Evolutionary conservation across 176 grass and related monocot genomes (phyloP).

Genomic region (Hsuehochloa calcarea): DNA sequence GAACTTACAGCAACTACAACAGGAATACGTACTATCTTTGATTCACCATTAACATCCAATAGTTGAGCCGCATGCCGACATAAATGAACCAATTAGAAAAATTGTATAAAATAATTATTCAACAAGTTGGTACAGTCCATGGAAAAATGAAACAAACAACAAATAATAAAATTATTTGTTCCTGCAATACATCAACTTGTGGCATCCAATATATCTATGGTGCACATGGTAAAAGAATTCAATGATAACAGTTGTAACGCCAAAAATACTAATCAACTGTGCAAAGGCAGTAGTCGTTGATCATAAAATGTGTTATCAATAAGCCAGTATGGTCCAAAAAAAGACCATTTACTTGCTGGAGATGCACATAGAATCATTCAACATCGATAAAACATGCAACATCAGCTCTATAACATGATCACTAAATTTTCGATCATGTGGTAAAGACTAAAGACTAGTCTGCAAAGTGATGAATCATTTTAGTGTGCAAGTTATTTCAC

Average conservation of each 20-base stretch:
- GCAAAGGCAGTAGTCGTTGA: not conserved
- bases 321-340: not conserved
- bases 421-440: not conserved
- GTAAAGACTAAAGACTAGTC: not conserved
- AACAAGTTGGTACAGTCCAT: not conserved
- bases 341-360: not conserved
- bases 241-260: not conserved
- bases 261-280: not conserved
- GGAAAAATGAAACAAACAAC: not conserved
- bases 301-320: not conserved
- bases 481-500: not conserved
- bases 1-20: constrained; percentile 78
- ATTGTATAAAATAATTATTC: not conserved
- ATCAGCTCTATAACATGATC: not conserved
- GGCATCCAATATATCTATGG: not conserved
- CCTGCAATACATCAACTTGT: not conserved
- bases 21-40: constrained; percentile 73
- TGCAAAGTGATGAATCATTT: not conserved
- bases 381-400: not conserved
- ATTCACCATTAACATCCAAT: constrained; percentile 64
- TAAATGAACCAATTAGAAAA: constrained; percentile 9
- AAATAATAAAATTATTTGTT: not conserved
- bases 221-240: not conserved
- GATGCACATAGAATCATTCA: not conserved
- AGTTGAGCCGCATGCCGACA: constrained; percentile 65